Conservation (phyloP, 1,139 yeast genomes). For the Candida sp. region DNA sequence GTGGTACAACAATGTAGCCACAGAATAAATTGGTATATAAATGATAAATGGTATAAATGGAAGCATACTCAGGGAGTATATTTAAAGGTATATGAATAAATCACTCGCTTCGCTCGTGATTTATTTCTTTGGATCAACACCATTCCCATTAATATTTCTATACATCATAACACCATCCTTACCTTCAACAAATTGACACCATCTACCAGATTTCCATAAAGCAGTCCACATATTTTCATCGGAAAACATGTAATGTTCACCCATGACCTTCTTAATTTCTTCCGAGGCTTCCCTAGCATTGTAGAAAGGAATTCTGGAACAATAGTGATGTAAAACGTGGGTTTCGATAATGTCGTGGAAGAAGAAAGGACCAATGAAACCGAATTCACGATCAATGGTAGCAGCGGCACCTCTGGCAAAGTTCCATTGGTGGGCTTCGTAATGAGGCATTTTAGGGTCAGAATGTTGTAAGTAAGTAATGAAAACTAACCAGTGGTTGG, state of each 20-base stretch:
- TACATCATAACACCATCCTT: constrained; percentile 61
- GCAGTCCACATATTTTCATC: constrained; percentile 73
- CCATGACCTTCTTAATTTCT: constrained; percentile 80
- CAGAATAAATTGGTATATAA: no score
- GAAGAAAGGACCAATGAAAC: constrained; percentile 74
- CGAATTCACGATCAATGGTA: constrained; percentile 81
- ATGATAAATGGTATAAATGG: no score
- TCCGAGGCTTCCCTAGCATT: constrained; percentile 78
- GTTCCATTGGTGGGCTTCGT: constrained; percentile 72
- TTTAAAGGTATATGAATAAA: no score
- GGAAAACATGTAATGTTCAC: constrained; percentile 65
- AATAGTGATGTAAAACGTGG: constrained; percentile 84
- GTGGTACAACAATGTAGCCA: no score
- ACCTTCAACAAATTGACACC: constrained; percentile 84
- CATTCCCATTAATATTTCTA: constrained; percentile 52
- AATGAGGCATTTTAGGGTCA: constrained; percentile 78
- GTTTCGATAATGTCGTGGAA: constrained; percentile 92
- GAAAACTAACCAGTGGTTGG: constrained; percentile 87
- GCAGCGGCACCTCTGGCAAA: constrained; percentile 90
- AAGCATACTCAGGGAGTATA: no score
- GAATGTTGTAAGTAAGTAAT: constrained; percentile 85
- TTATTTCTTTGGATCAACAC: constrained; percentile 35
- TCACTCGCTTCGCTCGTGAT: constrained; percentile 1
- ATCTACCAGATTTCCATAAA: constrained; percentile 67
- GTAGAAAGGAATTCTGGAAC: constrained; percentile 83